A percentile compares a stretch with the other conserved stretches of the same genome.
Conservation (phyloP, 331 rosid genomes). For the Phaseolus coccineus region DNA sequence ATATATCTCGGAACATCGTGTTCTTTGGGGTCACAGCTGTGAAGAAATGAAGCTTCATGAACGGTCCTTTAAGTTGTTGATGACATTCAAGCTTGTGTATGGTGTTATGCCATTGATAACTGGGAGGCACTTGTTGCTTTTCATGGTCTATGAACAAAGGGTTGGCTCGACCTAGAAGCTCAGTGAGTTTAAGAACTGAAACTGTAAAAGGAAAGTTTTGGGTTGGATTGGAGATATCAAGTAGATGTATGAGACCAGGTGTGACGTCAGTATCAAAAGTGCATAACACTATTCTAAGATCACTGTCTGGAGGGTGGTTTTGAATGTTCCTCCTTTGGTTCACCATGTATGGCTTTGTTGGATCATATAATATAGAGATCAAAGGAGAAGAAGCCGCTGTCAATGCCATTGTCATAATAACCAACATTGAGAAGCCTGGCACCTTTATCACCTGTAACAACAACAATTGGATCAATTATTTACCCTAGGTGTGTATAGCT, state of each 20-base stretch:
- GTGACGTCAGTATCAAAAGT: conserved; percentile 54
- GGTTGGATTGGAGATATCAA: conserved; percentile 65
- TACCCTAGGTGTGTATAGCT: not conserved
- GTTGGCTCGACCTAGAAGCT: conserved; percentile 67
- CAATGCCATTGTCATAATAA: conserved; percentile 53
- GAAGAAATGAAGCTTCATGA: conserved; percentile 51
- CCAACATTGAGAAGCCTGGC: conserved; percentile 64
- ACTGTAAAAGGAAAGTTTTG: conserved; percentile 48
- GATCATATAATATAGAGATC: conserved; percentile 71
- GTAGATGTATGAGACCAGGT: conserved; percentile 51
- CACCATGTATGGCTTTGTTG: conserved; percentile 80
- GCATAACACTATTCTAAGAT: conserved; percentile 57
- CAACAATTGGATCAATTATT: not conserved
- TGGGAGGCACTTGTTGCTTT: conserved; percentile 51
- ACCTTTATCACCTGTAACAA: conserved; percentile 55
- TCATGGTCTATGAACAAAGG: conserved; percentile 75
- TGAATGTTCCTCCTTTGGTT: conserved; percentile 76
- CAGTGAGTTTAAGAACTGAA: conserved; percentile 56
- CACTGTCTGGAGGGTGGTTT: conserved; percentile 57
- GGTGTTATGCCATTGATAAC: conserved; percentile 47
- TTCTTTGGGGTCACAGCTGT: conserved; percentile 62
- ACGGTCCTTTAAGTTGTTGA: conserved; percentile 45
- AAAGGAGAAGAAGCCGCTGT: conserved; percentile 64
- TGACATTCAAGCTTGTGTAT: conserved; percentile 50
- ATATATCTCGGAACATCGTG: conserved; percentile 77